A percentile compares a stretch with the other conserved stretches of the same genome.
phyloP scores from a whole-genome alignment of 306 rosid species.

The Sechiopsis laciniata region DNA sequence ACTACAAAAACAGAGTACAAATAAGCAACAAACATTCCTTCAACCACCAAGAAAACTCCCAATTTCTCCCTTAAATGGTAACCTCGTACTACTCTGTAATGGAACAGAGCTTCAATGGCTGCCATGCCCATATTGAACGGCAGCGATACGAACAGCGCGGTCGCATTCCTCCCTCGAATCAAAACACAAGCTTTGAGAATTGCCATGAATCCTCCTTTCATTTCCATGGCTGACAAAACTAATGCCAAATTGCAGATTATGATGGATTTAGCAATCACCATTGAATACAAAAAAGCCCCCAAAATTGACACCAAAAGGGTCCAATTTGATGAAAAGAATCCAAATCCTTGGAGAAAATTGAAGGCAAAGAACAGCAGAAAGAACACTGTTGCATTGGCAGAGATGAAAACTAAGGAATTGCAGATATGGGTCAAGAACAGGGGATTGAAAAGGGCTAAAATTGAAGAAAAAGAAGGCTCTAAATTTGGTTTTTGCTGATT shows the following conservation, averaged over 20 bases:
- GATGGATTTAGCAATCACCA: constrained; percentile 72
- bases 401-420: constrained; percentile 58
- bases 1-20: constrained; percentile 66
- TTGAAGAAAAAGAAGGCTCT: constrained; percentile 36
- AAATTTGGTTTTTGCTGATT: constrained; percentile 34
- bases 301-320: constrained; percentile 50
- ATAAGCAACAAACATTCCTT: constrained; percentile 65
- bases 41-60: constrained; percentile 39
- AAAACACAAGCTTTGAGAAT: constrained; percentile 66
- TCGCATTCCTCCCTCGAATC: constrained; percentile 59
- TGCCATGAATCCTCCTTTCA: constrained; percentile 54
- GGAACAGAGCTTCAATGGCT: constrained; percentile 76
- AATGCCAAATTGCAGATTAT: constrained; percentile 58
- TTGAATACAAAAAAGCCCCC: constrained; percentile 77
- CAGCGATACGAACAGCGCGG: constrained; percentile 69
- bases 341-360: constrained; percentile 42
- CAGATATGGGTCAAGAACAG: constrained; percentile 50
- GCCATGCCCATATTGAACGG: constrained; percentile 65
- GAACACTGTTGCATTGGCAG: constrained; percentile 68
- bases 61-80: constrained; percentile 32
- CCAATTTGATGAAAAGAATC: constrained; percentile 33
- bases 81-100: constrained; percentile 55
- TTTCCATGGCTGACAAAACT: constrained; percentile 64
- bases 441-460: constrained; percentile 44
- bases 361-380: constrained; percentile 58